Conservation (phyloP, 2,329 filamentous ascomycete species). For the Scedosporium minutisporum region DNA sequence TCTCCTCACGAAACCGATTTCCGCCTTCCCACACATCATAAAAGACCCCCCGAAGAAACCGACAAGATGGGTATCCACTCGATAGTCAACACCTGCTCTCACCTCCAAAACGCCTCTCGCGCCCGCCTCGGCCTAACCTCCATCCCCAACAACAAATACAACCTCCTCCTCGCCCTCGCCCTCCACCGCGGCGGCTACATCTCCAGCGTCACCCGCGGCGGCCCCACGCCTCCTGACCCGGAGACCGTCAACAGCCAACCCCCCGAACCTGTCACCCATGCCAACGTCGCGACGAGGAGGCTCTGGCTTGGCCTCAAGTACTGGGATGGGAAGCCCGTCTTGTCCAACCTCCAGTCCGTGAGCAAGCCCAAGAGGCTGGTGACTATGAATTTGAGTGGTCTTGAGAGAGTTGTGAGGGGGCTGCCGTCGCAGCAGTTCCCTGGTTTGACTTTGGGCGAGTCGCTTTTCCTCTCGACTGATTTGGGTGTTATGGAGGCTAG, state of each 20-base stretch:
- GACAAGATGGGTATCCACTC: slow-evolving; percentile 42
- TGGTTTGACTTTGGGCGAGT: slow-evolving; percentile 72
- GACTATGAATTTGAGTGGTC: slow-evolving; percentile 50
- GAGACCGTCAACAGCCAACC: slow-evolving; percentile 33
- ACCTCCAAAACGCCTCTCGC: slow-evolving; percentile 80
- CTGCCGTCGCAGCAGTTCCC: slow-evolving; percentile 54
- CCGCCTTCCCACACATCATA: not conserved
- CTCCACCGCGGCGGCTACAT: slow-evolving; percentile 78
- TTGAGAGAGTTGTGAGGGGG: slow-evolving; percentile 60
- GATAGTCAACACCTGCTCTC: slow-evolving; percentile 74
- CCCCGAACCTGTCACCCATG: slow-evolving; percentile 51
- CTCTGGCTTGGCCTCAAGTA: slow-evolving; percentile 90
- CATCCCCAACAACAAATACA: slow-evolving; percentile 65
- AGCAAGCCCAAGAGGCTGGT: slow-evolving; percentile 67
- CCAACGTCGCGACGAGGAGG: slow-evolving; percentile 64
- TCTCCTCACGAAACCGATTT: not conserved
- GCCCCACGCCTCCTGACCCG: slow-evolving; percentile 42
- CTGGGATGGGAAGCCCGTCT: slow-evolving; percentile 71
- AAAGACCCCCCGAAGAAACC: not conserved
- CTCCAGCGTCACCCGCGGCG: slow-evolving; percentile 64
- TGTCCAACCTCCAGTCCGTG: slow-evolving; percentile 56
- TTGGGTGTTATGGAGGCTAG: slow-evolving; percentile 69
- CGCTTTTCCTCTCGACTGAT: slow-evolving; percentile 70
- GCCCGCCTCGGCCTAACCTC: slow-evolving; percentile 80
- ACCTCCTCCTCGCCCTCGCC: slow-evolving; percentile 64